Base-by-base conservation (phyloP, 2,329 filamentous ascomycete genomes). In the Xylariaceae sp. region DNA sequence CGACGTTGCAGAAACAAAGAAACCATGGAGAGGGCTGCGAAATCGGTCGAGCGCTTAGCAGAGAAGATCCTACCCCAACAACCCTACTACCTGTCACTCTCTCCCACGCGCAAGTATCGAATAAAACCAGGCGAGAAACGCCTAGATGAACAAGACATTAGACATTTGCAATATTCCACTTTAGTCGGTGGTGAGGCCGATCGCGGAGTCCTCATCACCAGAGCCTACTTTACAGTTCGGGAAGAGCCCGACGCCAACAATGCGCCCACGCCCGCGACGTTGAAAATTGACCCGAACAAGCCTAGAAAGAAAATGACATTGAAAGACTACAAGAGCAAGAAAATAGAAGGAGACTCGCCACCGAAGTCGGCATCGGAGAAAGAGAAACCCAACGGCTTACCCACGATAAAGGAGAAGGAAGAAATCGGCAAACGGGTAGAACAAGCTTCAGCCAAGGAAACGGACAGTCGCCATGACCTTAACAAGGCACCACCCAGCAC, bases 321-420 rank as follows among this genome's bases (percentile, higher is more conserved):
- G 56, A 80, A 77, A 67, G 80, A 83, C 65, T 84, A 83, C 61
- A 80, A 79, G 68, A 83, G 79, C 57, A 78, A 79, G 66, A 78
- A 77, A 65, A 70, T 61, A 16, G 66, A 67, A 47, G 64, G 64
- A 46, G 64, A 65, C 29, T 63, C 63, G 22, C 57, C 63, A 15
- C 57, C 61, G 8, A 68, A 65, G 54, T 19, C 53, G 26, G 26
- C 26, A 8, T 26, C 26, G 39, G 56, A 58, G 32, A 62, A 60
- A 18, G 56, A 62, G 41, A 63, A 60, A 29, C 53, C 60, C 30
- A 55, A 58, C 26, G 64, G 61, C 47, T 40, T 61, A 40, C 50
- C 61, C 41, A 62, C 62, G 46, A 60, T 62, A 44, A 63, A 59
- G 39, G 61, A 61, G 53, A 57, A 55, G 32, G 56, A 70, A 68